Evolutionary conservation across 2,329 filamentous ascomycete species (phyloP), one percentile per base, ranked within the genome.

Genomic region (Furcasterigmium sp.): DNA sequence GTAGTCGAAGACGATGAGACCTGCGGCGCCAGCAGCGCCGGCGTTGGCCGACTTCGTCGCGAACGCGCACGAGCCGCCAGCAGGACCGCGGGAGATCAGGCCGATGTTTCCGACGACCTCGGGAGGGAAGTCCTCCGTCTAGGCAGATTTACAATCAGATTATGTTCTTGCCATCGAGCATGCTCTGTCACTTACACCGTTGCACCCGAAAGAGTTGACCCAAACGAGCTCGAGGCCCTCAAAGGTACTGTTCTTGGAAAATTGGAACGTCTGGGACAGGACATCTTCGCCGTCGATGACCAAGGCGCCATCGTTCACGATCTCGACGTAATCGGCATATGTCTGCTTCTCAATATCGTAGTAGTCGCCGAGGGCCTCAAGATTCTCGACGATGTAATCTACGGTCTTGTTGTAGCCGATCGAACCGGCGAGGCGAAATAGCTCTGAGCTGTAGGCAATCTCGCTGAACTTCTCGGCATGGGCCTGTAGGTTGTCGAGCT

Each of bases 1-100:
- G 46, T 81, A 80, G 63, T 82, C 79, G 58, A 78, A 81, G 47
- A 82, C 68, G 37, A 82, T 55, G 1, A 70, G 73, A 3, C 66
- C 80, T 3, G 62, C 57, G 2, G 80, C 80, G 21, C 78, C 75
- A 13, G 77, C 76, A 3, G 58, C 60, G 4, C 68, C 71, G 7
- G 80, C 79, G 14, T 74, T 59, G 13, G 67, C 64, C 23, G 74
- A 69, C 60, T 84, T 82, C 29, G 70, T 53, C 5, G 69, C 74
- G 44, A 82, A 83, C 3, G 68, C 58, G 54, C 80, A 84, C 7
- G 59, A 59, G 3, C 37, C 35, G 26, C 36, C 36, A 13, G 25
- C 18, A 5, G 54, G 59, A 42, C 78, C 78, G 49, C 79, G 72
- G 10, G 68, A 66, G 42, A 82, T 70, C 19, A 83, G 64, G 10